Conservation (phyloP, 345 rosid genomes). For the Citrus inodora region DNA sequence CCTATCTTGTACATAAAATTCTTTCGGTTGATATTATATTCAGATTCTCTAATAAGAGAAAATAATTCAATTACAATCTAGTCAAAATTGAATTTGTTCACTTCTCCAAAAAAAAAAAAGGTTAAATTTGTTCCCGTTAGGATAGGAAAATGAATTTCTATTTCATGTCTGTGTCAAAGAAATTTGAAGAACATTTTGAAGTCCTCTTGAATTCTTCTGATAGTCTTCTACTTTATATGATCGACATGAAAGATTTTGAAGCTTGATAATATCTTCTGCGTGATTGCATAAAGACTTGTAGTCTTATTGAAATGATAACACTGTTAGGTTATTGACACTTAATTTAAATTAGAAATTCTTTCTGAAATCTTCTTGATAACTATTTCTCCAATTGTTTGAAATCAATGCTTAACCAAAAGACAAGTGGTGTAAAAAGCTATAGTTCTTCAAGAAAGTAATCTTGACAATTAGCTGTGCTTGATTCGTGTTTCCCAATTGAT, state of each 20-base stretch:
- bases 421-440: neutral
- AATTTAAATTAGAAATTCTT: neutral
- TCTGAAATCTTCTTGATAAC: neutral
- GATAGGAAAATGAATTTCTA: neutral
- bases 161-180: neutral
- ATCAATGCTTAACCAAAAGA: neutral
- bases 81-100: neutral
- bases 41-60: neutral
- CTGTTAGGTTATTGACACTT: neutral
- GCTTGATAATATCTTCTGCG: neutral
- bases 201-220: neutral
- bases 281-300: neutral
- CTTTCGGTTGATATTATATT: neutral
- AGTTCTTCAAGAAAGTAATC: neutral
- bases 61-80: neutral
- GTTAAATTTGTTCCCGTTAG: neutral
- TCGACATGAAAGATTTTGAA: neutral
- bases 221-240: neutral
- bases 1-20: neutral
- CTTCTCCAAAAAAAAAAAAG: no score
- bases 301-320: neutral
- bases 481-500: neutral
- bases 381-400: neutral
- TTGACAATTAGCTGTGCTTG: neutral
- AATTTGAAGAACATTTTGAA: neutral